Evolutionary conservation across 2,329 filamentous ascomycete species (phyloP), one percentile per base, ranked within the genome.

Genomic region (Aspergillus oerlinghausenensis): DNA sequence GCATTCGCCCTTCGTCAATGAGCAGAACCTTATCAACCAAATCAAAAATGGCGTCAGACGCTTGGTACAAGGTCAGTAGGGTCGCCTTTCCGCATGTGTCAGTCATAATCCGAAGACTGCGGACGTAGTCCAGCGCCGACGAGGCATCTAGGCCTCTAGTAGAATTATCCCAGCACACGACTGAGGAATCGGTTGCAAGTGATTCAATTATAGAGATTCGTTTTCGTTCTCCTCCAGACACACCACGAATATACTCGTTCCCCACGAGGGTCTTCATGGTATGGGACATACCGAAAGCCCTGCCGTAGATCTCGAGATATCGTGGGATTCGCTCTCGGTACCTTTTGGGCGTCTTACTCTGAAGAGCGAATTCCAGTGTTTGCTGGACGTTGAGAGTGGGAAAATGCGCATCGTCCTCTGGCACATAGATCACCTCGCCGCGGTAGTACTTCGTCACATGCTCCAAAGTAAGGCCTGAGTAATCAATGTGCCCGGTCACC

Each of bases 1-100:
- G 79, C 70, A 84, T 82, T 1, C 84, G 81, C 0, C 88, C 88
- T 59, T 84, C 77, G 59, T 91, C 86, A 47, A 91, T 88, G 19
- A 90, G 81, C 17, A 90, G 72, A 2, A 91, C 87, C 69, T 90
- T 90, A 68, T 92, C 88, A 77, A 90, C 88, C 26, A 87, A 75
- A 52, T 84, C 78, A 65, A 86, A 87, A 53, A 88, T 85, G 5
- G 81, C 81, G 64, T 88, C 84, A 21, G 83, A 83, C 3, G 84
- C 85, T 68, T 88, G 85, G 66, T 89, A 89, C 0, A 89, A 75
- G 0, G 87, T 88, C 1, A 87, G 84, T 3, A 87, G 77, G 0
- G 84, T 87, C 0, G 85, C 86, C 10, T 85, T 82, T 53, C 88
- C 83, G 61, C 81, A 84, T 35, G 89, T 83, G 55, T 90, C 85